phyloP scores from a whole-genome alignment of 176 grass and related monocot species.

The Sorghum bicolor region Sorghum_bicolor_NCBIv3 NC_012871.2:2258501-2259000 shows the following conservation, averaged over 20 bases:
- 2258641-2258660: background rate
- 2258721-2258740: background rate
- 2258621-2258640: background rate
- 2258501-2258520: background rate
- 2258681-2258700: background rate
- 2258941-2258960: no score
- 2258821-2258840: background rate
- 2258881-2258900: no score
- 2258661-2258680: background rate
- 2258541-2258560: background rate
- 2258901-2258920: no score
- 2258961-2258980: no score
- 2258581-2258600: background rate
- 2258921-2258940: no score
- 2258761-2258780: background rate
- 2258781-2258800: background rate
- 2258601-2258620: background rate
- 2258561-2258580: background rate
- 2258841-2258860: no score
- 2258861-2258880: no score
- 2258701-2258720: background rate
- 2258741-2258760: no score
- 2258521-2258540: background rate
- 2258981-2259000: no score
- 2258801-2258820: background rate